Evolutionary conservation across 495 filamentous ascomycete species (phyloP), one percentile per base, ranked within the genome.

Genomic region (Penicillium angulare): DNA sequence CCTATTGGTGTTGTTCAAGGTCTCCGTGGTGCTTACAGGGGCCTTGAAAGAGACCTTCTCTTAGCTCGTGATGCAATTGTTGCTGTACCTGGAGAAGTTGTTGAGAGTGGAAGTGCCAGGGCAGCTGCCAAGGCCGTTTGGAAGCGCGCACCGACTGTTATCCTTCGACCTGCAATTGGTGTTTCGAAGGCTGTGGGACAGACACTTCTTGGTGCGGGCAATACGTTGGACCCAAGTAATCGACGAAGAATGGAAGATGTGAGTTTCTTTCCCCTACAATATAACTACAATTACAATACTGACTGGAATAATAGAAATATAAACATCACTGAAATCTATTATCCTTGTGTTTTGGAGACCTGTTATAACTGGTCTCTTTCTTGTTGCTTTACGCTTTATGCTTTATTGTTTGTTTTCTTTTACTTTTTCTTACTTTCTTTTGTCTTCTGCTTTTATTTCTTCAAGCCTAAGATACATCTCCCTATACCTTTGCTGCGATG

Each of bases 141-240:
- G 53, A 87, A 79, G 67, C 80, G 85, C 52, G 91, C 91, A 22
- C 95, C 95, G 31, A 96, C 90, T 0, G 86, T 97, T 8, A 88
- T 97, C 29, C 79, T 99, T 35, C 74, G 92, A 49, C 95, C 95
- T 21, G 88, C 88, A 2, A 90, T 97, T 60, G 95, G 93, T 1
- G 88, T 89, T 7, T 89, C 85, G 43, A 92, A 92, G 63, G 95
- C 91, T 1, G 86, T 96, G 17, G 87, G 90, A 6, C 87, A 93
- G 69, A 89, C 92, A 16, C 69, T 97, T 54, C 73, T 97, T 67
- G 95, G 95, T 17, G 91, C 91, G n/a, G 92, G 90, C 3, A 99
- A 97, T 67, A 83, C 88, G 38, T 64, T 97, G 58, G 95, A 99
- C 70, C 88, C 86, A 29, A 80, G 82, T 57, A 91, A 95, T 67